A percentile compares a stretch with the other conserved stretches of the same genome.
Conservation (phyloP, 495 filamentous ascomycete species). For the Penicillium crystallinum region DNA sequence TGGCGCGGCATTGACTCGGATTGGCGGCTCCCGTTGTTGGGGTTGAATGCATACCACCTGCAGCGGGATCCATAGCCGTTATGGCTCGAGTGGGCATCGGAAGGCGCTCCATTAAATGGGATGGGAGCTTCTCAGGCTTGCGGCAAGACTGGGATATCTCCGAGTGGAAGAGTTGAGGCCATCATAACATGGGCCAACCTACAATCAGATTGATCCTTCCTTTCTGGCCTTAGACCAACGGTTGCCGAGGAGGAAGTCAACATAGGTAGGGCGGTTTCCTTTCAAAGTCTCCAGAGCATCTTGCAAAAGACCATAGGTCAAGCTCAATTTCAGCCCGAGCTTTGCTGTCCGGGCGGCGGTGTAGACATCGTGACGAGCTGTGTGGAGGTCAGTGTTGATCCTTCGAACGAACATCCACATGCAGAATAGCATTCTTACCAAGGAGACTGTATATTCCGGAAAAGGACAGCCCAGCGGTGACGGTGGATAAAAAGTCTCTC, state of each 20-base stretch:
- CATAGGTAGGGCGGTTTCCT: constrained; percentile 65
- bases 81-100: neutral
- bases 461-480: constrained; percentile 72
- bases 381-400: constrained; percentile 12
- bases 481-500: constrained; percentile 68
- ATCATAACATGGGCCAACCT: neutral
- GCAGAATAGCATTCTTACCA: constrained; percentile 50
- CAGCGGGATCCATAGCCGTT: neutral
- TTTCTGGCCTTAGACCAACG: constrained; percentile 14
- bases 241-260: constrained; percentile 58
- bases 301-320: constrained; percentile 76
- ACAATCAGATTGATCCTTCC: constrained; percentile 19
- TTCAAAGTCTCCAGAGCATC: constrained; percentile 59
- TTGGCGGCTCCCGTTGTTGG: neutral
- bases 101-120: neutral
- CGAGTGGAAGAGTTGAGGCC: neutral
- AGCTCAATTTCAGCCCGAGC: constrained; percentile 69
- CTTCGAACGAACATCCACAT: neutral
- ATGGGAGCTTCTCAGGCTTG: neutral
- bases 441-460: constrained; percentile 82
- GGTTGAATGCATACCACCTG: neutral
- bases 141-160: neutral
- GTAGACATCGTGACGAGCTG: constrained; percentile 75
- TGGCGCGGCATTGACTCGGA: neutral
- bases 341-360: constrained; percentile 82